These are phyloP conservation scores for Xylaria sp. DNA, from an alignment of 2,329 filamentous ascomycete species.

Conservation along the genomic window DNA sequence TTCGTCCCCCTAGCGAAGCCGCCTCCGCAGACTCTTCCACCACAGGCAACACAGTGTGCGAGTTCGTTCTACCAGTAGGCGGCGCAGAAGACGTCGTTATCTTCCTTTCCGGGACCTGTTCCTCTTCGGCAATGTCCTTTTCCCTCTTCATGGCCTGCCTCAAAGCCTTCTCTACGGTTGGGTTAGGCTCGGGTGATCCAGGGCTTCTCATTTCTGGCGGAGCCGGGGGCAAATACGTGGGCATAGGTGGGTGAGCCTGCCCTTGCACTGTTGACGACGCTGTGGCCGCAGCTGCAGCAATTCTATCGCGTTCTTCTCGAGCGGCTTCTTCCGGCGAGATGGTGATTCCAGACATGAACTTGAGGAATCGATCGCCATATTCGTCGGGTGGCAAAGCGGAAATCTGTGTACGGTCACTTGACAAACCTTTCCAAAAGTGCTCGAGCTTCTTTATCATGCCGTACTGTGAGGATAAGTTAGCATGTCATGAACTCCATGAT, in stretches of 20 bases:
- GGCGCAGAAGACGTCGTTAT: constrained; percentile 38
- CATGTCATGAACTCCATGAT: constrained; percentile 21
- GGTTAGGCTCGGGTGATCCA: constrained; percentile 40
- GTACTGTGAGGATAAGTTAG: constrained; percentile 63
- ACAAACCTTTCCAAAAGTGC: constrained; percentile 95
- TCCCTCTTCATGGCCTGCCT: constrained; percentile 40
- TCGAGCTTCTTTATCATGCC: constrained; percentile 93
- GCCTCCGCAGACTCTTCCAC: constrained; percentile 90
- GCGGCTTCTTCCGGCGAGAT: constrained; percentile 86
- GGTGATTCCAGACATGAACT: constrained; percentile 89
- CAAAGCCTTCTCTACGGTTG: constrained; percentile 39
- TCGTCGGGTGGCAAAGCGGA: constrained; percentile 88
- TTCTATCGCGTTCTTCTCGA: constrained; percentile 65
- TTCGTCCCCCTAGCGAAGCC: constrained; percentile 67
- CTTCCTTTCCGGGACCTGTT: constrained; percentile 41
- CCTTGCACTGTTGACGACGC: constrained; percentile 36
- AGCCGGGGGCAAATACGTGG: constrained; percentile 41
- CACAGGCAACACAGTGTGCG: constrained; percentile 68
- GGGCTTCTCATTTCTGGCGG: constrained; percentile 42
- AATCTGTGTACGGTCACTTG: constrained; percentile 82
- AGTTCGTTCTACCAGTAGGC: constrained; percentile 35
- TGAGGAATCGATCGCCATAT: constrained; percentile 92
- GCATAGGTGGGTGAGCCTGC: constrained; percentile 31
- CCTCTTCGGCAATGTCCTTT: constrained; percentile 40
- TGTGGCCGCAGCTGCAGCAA: constrained; percentile 54